Conservation (phyloP, 805 yeast genomes). For the Candida berthetii region DNA sequence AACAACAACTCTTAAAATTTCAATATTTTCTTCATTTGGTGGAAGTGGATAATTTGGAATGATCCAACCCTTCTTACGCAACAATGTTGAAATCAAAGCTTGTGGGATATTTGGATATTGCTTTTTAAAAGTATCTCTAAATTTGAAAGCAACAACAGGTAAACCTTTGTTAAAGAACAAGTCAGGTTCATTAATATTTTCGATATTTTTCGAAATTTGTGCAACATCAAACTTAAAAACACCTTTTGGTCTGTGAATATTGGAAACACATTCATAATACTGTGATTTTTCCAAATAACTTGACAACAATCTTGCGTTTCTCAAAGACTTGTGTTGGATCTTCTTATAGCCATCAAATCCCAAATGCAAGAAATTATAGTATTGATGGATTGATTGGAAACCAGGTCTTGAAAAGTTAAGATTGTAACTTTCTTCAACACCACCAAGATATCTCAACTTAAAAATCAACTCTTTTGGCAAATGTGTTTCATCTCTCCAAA, state of each 20-base stretch:
- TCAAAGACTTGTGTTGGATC: slow-evolving; percentile 54
- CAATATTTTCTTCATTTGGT: slow-evolving; percentile 44
- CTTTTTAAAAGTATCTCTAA: slow-evolving; percentile 49
- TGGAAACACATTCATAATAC: slow-evolving; percentile 68
- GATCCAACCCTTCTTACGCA: slow-evolving; percentile 81
- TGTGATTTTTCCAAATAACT: slow-evolving; percentile 57
- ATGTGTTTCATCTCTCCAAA: slow-evolving; percentile 63
- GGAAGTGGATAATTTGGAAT: slow-evolving; percentile 88
- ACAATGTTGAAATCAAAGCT: slow-evolving; percentile 59
- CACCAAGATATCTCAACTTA: slow-evolving; percentile 80
- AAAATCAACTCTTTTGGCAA: slow-evolving; percentile 72
- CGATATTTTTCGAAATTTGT: slow-evolving; percentile 20
- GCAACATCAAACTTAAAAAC: slow-evolving; percentile 16
- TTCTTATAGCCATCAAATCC: slow-evolving; percentile 70
- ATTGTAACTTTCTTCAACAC: slow-evolving; percentile 80
- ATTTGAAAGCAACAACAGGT: slow-evolving; percentile 85
- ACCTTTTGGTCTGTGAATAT: slow-evolving; percentile 60
- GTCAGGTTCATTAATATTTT: slow-evolving; percentile 24
- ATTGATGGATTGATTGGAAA: slow-evolving; percentile 83
- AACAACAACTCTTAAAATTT: slow-evolving; percentile 81
- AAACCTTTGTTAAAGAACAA: slow-evolving; percentile 62
- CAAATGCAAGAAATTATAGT: slow-evolving; percentile 66
- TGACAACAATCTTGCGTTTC: slow-evolving; percentile 66
- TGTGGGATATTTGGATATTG: slow-evolving; percentile 81
- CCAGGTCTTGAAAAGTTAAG: slow-evolving; percentile 92